Evolutionary conservation across 345 rosid species (phyloP), one percentile per base, ranked within the genome.

Genomic region (Citrus maxima): DNA sequence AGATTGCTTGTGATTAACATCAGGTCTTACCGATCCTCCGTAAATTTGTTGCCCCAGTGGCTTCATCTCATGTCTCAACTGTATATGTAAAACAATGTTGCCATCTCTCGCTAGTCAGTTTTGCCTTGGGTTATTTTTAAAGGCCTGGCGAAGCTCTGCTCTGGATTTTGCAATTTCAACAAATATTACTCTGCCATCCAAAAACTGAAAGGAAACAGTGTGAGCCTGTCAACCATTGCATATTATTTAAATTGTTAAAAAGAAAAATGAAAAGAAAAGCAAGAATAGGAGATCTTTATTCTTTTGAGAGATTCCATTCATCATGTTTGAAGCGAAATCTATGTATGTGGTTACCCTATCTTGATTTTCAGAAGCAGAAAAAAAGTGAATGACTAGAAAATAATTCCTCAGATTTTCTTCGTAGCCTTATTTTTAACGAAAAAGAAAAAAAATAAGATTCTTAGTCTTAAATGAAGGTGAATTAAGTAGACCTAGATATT

Each of bases 151-250:
- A 35, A 88, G 85, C 81, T 88, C 97, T 42, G 88, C 80, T 68
- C 80, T 88, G 18, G 93, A 80, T 82, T 89, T 94, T 38, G 95
- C 95, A 65, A 88, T 85, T 77, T 94, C 97, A 79, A 94, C 94
- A 35, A 92, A 92, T 78, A 90, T 92, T 32, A 92, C 95, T 80
- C 97, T 91, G 88, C 97, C 98, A 86, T 92, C 91, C 84, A 89
- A 70, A 84, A 92, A 92, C 97, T 89, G 81, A 37, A 79, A 80
- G 35, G 59, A 38, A 77, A 74, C 60, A 21, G 27, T 34, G 67
- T 68, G 56, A 24, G 62, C 18, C 32, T n/a, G 12, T 27, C 4
- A n/a, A 66, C 54, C 25, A 22, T 73, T 19, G 18, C n/a, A 55
- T 14, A 7, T 38, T 68, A 35, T 5, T 38, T 32, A 24, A 28